Percentiles rank a stretch among this genome's conserved stretches.
These are phyloP conservation scores for Endocarpon pusillum DNA, from an alignment of 495 filamentous ascomycete species.

Conservation along the genomic window DNA sequence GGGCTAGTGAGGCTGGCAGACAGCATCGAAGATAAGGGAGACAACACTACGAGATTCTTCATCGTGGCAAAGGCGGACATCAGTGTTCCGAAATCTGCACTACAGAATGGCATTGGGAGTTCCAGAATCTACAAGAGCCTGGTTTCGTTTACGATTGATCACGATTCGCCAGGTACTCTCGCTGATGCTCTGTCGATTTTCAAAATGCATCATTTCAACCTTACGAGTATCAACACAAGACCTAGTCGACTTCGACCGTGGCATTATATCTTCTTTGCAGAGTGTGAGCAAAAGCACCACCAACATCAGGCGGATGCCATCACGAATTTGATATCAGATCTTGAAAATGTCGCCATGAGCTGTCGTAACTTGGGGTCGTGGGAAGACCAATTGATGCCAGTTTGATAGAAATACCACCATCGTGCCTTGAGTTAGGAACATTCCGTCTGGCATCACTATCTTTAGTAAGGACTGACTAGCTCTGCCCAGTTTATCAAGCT, in stretches of 20 bases:
- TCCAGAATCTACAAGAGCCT: slow-evolving; percentile 43
- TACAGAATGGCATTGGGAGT: neutral
- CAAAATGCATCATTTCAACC: slow-evolving; percentile 49
- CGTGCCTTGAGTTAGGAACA: no score
- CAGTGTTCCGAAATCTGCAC: neutral
- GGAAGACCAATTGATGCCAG: slow-evolving; percentile 18
- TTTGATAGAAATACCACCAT: neutral
- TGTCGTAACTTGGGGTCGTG: slow-evolving; percentile 28
- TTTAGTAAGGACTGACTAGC: no score
- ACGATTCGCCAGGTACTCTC: slow-evolving; percentile 60
- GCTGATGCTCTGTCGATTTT: slow-evolving; percentile 70
- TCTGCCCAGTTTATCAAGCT: no score
- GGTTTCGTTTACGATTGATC: slow-evolving; percentile 65
- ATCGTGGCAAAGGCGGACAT: slow-evolving; percentile 35
- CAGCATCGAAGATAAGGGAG: slow-evolving; percentile 63
- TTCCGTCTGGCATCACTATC: no score
- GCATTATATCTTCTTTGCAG: slow-evolving; percentile 91
- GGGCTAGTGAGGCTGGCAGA: slow-evolving; percentile 51
- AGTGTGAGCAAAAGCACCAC: slow-evolving; percentile 38
- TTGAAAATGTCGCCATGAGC: slow-evolving; percentile 18
- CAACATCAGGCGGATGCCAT: slow-evolving; percentile 15
- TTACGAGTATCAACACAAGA: slow-evolving; percentile 79
- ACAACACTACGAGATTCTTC: slow-evolving; percentile 84
- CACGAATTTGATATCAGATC: slow-evolving; percentile 11
- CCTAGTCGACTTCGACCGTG: slow-evolving; percentile 61